Base-by-base conservation (phyloP, 2,329 filamentous ascomycete genomes). In the Bipolaris zeicola region DNA sequence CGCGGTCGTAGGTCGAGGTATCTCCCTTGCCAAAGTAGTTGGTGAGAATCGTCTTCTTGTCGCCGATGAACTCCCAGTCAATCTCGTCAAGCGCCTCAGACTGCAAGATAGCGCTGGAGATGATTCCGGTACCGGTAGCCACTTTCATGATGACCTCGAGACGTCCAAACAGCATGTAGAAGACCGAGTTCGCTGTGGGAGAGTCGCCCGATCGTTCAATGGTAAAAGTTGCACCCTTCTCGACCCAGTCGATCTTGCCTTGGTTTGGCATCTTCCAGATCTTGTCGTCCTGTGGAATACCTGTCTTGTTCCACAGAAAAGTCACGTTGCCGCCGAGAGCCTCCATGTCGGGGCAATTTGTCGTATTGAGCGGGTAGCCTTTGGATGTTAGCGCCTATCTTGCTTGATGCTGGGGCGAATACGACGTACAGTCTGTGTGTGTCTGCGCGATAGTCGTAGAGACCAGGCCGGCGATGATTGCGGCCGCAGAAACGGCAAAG, bases 121-220 rank as follows among this genome's bases (percentile, higher is more conserved):
- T 76, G 52, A 83, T 80, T 22, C 82, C 82, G n/a, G 63, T 68
- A 47, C 82, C 82, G 5, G 77, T 69, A 3, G 82, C 78, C 3
- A 81, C 78, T 64, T 78, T 77, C 63, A 83, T 72, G 50, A 79
- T 70, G 20, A 83, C 74, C 38, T 80, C 77, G 37, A 84, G 73
- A 52, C 78, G 79, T 47, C 83, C 83, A 61, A 84, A 85, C 65
- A 84, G 78, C 66, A 85, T 78, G 72, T 82, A 84, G 66, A 82
- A 81, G 39, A 75, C 75, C 53, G 89, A 88, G 61, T 87, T 83
- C 50, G 96, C 82, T 2, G 90, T 94, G 1, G 92, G 90, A 0
- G 91, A 89, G 67, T 96, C 86, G 61, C 88, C 86, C 62, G 86
- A 83, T 72, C 88, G 82, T 53, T 76, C 79, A 77, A 96, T 87